Evolutionary conservation across 495 filamentous ascomycete species (phyloP).

Genomic region (Staphylotrichum tortipilum): DNA sequence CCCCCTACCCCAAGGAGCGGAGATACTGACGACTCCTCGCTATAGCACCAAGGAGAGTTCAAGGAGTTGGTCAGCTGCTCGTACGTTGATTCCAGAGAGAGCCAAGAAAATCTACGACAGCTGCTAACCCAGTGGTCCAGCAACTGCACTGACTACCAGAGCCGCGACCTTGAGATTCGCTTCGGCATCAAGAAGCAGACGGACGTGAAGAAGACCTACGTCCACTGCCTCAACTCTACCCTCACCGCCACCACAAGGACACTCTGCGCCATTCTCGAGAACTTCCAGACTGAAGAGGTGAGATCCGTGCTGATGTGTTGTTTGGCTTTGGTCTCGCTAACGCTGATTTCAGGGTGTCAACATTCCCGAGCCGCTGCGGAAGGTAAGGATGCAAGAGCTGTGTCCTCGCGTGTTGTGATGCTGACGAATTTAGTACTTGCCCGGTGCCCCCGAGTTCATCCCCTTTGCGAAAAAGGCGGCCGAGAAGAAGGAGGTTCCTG

Average conservation of each 20-base stretch:
- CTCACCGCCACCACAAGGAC: conserved; percentile 89
- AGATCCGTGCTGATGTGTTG: conserved; percentile 17
- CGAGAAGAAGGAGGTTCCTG: conserved; percentile 31
- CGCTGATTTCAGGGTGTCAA: conserved; percentile 66
- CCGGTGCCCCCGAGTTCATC: conserved; percentile 78
- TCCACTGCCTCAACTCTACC: conserved; percentile 87
- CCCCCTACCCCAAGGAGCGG: conserved; percentile 27
- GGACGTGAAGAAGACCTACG: conserved; percentile 71
- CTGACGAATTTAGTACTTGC: conserved; percentile 58
- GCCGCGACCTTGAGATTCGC: conserved; percentile 70
- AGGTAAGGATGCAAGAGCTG: conserved; percentile 9
- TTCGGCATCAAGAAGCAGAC: conserved; percentile 38
- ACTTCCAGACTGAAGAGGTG: conserved; percentile 86
- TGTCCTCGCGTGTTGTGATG: not conserved
- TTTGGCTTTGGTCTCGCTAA: not conserved
- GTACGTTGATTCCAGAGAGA: too few relatives aligned
- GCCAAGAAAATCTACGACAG: too few relatives aligned
- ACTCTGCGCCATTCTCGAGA: conserved; percentile 90
- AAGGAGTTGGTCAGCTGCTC: conserved; percentile 94
- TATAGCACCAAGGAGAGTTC: conserved; percentile 60
- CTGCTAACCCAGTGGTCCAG: too few relatives aligned
- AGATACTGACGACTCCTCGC: not conserved
- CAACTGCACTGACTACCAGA: conserved; percentile 95
- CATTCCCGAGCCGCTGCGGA: conserved; percentile 78
- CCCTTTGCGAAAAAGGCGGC: conserved; percentile 51